Conservation (phyloP, 139 green algal species). For the Tetraselmis striata region DNA sequence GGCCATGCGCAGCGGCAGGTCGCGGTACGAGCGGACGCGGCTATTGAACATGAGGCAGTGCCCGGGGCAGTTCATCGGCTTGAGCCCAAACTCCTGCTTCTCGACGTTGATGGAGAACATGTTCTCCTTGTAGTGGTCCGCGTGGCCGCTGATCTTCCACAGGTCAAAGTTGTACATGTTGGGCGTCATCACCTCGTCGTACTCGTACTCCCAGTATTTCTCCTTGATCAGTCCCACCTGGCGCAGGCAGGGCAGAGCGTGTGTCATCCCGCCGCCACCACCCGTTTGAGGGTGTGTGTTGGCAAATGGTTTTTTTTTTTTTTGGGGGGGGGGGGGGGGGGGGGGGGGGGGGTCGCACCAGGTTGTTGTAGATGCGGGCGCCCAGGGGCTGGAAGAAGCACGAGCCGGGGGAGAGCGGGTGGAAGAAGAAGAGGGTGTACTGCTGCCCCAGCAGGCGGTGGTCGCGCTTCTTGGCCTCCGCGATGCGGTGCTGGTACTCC, state of each 20-base stretch:
- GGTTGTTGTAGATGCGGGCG: constrained; percentile 87
- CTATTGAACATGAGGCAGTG: constrained; percentile 95
- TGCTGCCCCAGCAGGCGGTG: constrained; percentile 81
- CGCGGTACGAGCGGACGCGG: constrained; percentile 79
- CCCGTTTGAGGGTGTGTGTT: too few relatives aligned
- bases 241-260: constrained; percentile 45
- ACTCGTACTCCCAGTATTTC: constrained; percentile 97
- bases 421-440: constrained; percentile 96
- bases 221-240: constrained; percentile 25
- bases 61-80: constrained; percentile 99
- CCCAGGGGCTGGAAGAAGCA: constrained; percentile 94
- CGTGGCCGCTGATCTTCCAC: constrained; percentile 90
- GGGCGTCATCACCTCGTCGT: constrained; percentile 92
- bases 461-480: constrained; percentile 97
- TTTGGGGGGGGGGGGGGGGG: too few relatives aligned
- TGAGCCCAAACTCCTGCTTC: constrained; percentile 90
- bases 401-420: constrained; percentile 77
- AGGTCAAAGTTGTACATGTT: constrained; percentile 99
- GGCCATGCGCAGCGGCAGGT: constrained; percentile 82
- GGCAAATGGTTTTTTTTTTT: too few relatives aligned
- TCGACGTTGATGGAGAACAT: constrained; percentile 96
- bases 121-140: constrained; percentile 97
- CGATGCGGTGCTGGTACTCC: constrained; percentile 88
- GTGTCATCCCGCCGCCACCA: too few relatives aligned
- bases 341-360: too few relatives aligned